Evolutionary conservation across 306 rosid species (phyloP).

Genomic region (Ziziphus jujuba): DNA sequence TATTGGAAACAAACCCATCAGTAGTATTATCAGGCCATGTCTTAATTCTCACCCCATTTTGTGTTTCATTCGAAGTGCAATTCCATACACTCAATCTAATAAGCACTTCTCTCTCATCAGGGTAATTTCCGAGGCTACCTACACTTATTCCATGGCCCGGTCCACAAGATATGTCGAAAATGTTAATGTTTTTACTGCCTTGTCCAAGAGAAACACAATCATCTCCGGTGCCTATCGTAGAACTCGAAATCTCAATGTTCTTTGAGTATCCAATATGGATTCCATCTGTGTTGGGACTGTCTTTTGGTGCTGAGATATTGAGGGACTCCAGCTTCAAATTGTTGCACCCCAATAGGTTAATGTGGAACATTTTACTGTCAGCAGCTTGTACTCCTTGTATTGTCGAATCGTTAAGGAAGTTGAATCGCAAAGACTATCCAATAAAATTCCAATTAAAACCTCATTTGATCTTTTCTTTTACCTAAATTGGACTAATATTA

Average conservation of each 20-base stretch:
- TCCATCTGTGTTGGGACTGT: conserved; percentile 16
- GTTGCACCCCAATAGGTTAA: not conserved
- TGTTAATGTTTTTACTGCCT: not conserved
- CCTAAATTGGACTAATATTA: too few species aligned
- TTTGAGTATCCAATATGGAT: not conserved
- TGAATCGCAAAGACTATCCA: not conserved
- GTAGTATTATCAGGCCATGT: conserved; percentile 16
- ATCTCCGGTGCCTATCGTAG: conserved; percentile 10
- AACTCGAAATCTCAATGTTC: not conserved
- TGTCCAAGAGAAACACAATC: conserved; percentile 8
- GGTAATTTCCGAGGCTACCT: conserved; percentile 13
- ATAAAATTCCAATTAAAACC: too few species aligned
- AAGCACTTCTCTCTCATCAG: not conserved
- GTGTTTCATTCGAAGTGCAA: conserved; percentile 2
- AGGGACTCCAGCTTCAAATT: not conserved
- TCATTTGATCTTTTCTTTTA: too few species aligned
- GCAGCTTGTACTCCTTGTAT: not conserved
- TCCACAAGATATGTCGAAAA: not conserved
- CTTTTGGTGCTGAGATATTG: not conserved
- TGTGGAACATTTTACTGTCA: conserved; percentile 2
- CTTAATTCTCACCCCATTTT: not conserved
- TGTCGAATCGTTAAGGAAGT: not conserved
- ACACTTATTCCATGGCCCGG: conserved; percentile 18
- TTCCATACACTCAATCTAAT: not conserved
- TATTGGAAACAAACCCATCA: not conserved